Evolutionary conservation across 2,329 filamentous ascomycete genomes (phyloP).

Genomic region (Phymatotrichopsis omnivora): DNA sequence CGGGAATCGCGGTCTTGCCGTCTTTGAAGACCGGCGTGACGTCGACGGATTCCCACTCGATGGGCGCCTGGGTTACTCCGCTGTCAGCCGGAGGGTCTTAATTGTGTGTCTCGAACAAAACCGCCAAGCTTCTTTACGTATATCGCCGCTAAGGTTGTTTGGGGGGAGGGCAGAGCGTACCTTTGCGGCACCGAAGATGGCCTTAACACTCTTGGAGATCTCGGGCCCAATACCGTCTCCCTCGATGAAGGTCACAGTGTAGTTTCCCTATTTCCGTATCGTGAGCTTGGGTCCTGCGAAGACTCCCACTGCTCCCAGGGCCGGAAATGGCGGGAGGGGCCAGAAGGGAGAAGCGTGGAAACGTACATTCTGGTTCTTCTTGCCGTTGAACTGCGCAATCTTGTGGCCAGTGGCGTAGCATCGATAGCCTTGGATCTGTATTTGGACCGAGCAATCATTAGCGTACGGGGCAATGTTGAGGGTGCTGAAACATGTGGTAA

Average conservation of each 20-base stretch:
- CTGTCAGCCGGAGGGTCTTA: slow-evolving; percentile 31
- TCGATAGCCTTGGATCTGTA: slow-evolving; percentile 41
- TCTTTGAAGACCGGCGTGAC: slow-evolving; percentile 89
- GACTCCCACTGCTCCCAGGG: neutral
- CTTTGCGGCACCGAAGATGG: slow-evolving; percentile 93
- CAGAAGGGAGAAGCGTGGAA: slow-evolving; percentile 26
- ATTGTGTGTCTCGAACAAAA: slow-evolving; percentile 2
- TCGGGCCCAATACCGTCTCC: slow-evolving; percentile 98
- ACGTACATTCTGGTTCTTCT: slow-evolving; percentile 78
- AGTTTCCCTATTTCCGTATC: slow-evolving; percentile 61
- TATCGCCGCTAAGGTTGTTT: slow-evolving; percentile 4
- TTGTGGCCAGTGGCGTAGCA: slow-evolving; percentile 57
- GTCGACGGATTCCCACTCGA: slow-evolving; percentile 95
- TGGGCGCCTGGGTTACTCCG: slow-evolving; percentile 54
- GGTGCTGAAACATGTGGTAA: too few relatives aligned
- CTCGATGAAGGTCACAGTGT: slow-evolving; percentile 92
- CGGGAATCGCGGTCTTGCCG: slow-evolving; percentile 89
- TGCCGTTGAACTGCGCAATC: slow-evolving; percentile 88
- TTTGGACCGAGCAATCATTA: slow-evolving; percentile 1
- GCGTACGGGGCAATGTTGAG: too few relatives aligned
- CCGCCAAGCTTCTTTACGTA: neutral
- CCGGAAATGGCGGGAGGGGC: slow-evolving; percentile 5
- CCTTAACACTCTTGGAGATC: slow-evolving; percentile 95
- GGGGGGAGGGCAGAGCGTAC: slow-evolving; percentile 42
- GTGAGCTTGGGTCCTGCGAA: neutral